These are phyloP conservation scores for Fermentozyma sake DNA, from an alignment of 1,139 yeast genomes.

Conservation along the genomic window DNA sequence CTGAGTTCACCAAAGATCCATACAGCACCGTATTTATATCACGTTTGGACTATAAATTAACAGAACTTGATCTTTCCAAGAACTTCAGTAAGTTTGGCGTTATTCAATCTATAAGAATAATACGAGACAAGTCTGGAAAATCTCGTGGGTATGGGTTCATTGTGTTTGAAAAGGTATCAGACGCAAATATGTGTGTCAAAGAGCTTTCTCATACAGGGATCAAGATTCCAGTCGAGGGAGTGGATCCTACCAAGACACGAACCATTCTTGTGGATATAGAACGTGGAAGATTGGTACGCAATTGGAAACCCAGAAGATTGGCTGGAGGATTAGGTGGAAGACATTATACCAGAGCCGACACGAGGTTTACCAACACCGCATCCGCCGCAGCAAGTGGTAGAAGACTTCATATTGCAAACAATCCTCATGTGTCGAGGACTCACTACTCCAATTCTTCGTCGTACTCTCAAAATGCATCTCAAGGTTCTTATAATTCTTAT, in stretches of 20 bases:
- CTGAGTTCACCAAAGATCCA: slow-evolving; percentile 64
- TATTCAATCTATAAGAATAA: slow-evolving; percentile 63
- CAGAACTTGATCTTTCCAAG: slow-evolving; percentile 65
- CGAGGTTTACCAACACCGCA: slow-evolving; percentile 37
- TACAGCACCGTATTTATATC: slow-evolving; percentile 74
- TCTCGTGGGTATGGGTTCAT: slow-evolving; percentile 86
- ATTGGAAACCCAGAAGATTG: slow-evolving; percentile 75
- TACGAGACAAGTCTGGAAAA: slow-evolving; percentile 52
- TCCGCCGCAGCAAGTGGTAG: slow-evolving; percentile 52
- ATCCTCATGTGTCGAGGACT: slow-evolving; percentile 6
- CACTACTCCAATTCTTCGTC: too few relatives aligned
- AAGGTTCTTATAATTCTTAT: too few relatives aligned
- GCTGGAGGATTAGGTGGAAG: slow-evolving; percentile 71
- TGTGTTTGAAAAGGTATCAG: slow-evolving; percentile 57
- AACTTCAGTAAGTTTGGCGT: slow-evolving; percentile 65
- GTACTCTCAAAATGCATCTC: too few relatives aligned
- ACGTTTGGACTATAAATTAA: slow-evolving; percentile 60
- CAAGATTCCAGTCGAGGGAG: slow-evolving; percentile 16
- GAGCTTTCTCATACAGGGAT: slow-evolving; percentile 53
- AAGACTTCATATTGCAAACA: slow-evolving; percentile 19
- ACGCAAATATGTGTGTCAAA: slow-evolving; percentile 55
- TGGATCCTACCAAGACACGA: slow-evolving; percentile 8
- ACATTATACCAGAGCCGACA: slow-evolving; percentile 37
- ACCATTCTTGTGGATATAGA: slow-evolving; percentile 69
- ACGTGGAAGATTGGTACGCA: slow-evolving; percentile 68